Evolutionary conservation across 2,329 filamentous ascomycete species (phyloP), one percentile per base, ranked within the genome.

Genomic region (Pestalotiopsis sp.): DNA sequence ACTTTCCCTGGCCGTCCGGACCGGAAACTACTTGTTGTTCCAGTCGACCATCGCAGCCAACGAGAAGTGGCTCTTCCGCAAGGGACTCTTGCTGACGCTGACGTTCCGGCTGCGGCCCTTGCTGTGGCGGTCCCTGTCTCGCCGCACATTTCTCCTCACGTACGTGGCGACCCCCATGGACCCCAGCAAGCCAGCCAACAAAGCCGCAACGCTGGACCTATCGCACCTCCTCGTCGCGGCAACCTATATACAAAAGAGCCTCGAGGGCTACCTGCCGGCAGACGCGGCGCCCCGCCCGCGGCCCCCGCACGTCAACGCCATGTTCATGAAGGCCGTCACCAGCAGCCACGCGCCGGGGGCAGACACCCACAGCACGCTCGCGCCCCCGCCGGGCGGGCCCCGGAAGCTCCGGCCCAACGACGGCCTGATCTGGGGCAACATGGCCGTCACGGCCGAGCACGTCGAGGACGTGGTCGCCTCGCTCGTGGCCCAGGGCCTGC

Each of bases 71-170:
- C 91, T 97, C 69, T 88, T 93, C 36, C 86, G 88, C 52, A 92
- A 91, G 77, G 91, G 93, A 1, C 86, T 97, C 31, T 87, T 97
- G 25, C 85, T 97, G 5, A 90, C 92, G 14, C 84, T 98, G 12
- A 87, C 90, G 3, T 93, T 93, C 75, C 89, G 93, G 66, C 91
- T 95, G 68, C 92, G 96, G 68, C 89, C 93, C 1, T 84, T 97
- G 2, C 88, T 97, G 13, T 97, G 94, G 94, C 90, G 95, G 14
- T 92, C 92, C 1, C 86, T 98, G 6, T 88, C 92, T 20, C 89
- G 94, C 38, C 91, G 90, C 72, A 89, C 91, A 0, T 98, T 97
- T 78, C 81, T 95, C 11, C 84, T 96, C 13, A 92, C 89, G 17
- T 96, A 95, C 71, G 87, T 90, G n/a, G 61, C 61, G 39, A 25